Evolutionary conservation across 345 rosid genomes (phyloP), one percentile per base, ranked within the genome.

Genomic region (Kandelia obovata): DNA sequence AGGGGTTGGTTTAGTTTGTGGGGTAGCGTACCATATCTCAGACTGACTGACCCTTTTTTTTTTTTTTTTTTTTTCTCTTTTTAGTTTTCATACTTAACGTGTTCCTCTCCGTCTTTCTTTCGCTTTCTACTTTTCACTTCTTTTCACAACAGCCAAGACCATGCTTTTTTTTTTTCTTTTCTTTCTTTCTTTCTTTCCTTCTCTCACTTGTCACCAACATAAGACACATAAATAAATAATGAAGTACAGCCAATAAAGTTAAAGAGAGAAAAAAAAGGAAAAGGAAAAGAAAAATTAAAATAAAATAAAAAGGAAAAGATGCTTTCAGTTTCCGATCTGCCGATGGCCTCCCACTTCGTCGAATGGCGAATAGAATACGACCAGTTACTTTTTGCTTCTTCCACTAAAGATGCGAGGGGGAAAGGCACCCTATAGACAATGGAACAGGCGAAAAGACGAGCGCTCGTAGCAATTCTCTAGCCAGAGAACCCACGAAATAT

Each of bases 71-170:
- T 39, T 43, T 13, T 43, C 2, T 43, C 4, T 43, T 5, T 4
- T n/a, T 9, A 2, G 23, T 55, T 8, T 55, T 55, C 11, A 15
- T 7, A n/a, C 0, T 7, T 7, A 34, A 34, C 37, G 37, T 7
- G 37, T 1, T 34, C 37, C 9, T 7, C 1, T 34, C 2, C 37
- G 37, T 23, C 59, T 56, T 10, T 23, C 59, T 56, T 10, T 23
- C 17, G 11, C 25, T n/a, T 57, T 43, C 7, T 0, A 6, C 53
- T 39, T 75, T 75, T 57, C 71, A 66, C 75, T 59, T 60, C 71
- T 66, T 75, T 71, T 66, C 57, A 55, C 67, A 75, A 66, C 71
- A 43, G 69, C 79, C 75, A 75, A 75, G 71, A 53, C 67, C 19
- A 1, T 75, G 35, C 68, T 71, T 75, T 68, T 31, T 34, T 4